Conservation (phyloP, 2,329 filamentous ascomycete species). For the Arthrobotrys pseudoclavata region DNA sequence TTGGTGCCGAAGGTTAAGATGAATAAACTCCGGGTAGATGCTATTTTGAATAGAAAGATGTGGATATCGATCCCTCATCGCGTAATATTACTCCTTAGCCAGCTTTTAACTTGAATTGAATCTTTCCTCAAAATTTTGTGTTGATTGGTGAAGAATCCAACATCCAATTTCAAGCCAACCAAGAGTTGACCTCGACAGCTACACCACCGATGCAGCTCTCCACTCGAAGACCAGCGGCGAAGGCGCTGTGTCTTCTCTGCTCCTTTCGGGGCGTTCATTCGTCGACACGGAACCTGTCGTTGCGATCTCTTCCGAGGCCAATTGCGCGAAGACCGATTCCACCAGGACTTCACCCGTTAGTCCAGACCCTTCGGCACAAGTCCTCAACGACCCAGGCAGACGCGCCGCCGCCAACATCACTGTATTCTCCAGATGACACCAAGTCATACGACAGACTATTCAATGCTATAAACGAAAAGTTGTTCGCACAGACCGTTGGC, state of each 20-base stretch:
- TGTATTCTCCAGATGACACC: constrained; percentile 41
- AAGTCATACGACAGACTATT: constrained; percentile 50
- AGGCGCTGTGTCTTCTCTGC: constrained; percentile 53
- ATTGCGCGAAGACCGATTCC: constrained; percentile 9
- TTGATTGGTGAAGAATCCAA: constrained; percentile 33
- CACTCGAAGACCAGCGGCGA: constrained; percentile 44
- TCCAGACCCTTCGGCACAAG: constrained; percentile 27
- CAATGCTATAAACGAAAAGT: constrained; percentile 54
- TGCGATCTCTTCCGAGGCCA: constrained; percentile 21
- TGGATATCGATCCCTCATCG: neutral
- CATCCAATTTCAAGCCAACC: constrained; percentile 22
- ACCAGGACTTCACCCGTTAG: neutral
- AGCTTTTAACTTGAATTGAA: neutral
- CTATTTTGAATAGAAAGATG: constrained; percentile 18
- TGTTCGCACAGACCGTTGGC: constrained; percentile 50
- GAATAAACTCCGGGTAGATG: neutral
- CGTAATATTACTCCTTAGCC: constrained; percentile 25
- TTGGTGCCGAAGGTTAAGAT: constrained; percentile 71
- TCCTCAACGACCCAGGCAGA: constrained; percentile 20
- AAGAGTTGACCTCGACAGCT: constrained; percentile 14
- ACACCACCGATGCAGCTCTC: constrained; percentile 34
- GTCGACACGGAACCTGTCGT: constrained; percentile 11
- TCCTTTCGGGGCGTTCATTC: constrained; percentile 41
- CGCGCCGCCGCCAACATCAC: constrained; percentile 20
- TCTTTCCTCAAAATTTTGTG: constrained; percentile 14